Evolutionary conservation across 2,329 filamentous ascomycete species (phyloP).

Genomic region (Claviceps quebecensis): DNA sequence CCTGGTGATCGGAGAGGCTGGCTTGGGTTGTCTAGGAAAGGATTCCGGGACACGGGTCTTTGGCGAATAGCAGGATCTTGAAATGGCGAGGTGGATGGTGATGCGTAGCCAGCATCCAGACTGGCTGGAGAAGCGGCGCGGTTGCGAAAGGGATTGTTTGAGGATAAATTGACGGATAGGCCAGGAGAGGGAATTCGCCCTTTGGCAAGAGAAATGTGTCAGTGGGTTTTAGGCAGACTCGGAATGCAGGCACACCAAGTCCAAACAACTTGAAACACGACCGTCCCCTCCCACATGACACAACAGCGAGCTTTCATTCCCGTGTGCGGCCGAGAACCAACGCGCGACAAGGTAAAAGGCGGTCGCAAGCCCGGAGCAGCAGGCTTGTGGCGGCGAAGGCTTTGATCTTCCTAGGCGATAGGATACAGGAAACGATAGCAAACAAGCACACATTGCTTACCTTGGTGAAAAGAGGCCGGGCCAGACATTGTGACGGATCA

Average conservation of each 20-base stretch:
- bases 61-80: conserved; percentile 38
- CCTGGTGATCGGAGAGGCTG: conserved; percentile 27
- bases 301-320: conserved; percentile 3
- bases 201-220: conserved; percentile 7
- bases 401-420: not conserved
- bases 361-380: not conserved
- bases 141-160: conserved; percentile 73
- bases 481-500: conserved; percentile 7
- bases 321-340: conserved; percentile 3
- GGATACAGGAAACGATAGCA: not conserved
- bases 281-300: conserved; percentile 7
- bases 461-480: conserved; percentile 7
- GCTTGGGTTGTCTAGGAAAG: conserved; percentile 51
- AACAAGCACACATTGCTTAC: conserved; percentile 5
- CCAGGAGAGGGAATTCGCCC: conserved; percentile 18
- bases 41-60: conserved; percentile 56
- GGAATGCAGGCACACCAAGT: not conserved
- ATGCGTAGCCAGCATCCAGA: conserved; percentile 19
- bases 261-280: conserved; percentile 12
- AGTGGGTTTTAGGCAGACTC: conserved; percentile 2
- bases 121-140: conserved; percentile 47
- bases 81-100: conserved; percentile 40
- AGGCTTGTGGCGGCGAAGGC: not conserved
- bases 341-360: not conserved
- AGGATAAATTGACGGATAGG: conserved; percentile 55